Conservation (phyloP, 257 asterid genomes). For the Solanum chilense region DNA sequence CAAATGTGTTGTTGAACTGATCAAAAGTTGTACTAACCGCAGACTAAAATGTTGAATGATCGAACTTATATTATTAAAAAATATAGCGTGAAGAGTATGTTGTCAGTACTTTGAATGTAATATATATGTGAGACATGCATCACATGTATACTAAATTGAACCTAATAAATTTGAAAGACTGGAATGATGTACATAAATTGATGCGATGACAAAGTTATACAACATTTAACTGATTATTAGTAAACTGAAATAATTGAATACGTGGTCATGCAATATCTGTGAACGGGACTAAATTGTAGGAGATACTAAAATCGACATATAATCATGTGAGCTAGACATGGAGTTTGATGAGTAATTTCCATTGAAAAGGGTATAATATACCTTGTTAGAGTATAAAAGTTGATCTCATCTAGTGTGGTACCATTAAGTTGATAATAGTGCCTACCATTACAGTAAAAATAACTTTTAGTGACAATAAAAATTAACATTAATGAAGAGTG, state of each 20-base stretch:
- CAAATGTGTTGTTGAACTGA: no score
- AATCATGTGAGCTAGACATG: neutral
- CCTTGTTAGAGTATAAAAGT: neutral
- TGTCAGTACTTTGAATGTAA: neutral
- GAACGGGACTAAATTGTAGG: neutral
- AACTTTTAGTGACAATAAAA: no score
- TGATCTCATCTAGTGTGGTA: neutral
- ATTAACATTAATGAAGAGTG: no score
- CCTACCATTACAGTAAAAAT: no score
- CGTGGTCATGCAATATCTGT: neutral
- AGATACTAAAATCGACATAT: neutral
- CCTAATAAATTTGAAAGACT: neutral
- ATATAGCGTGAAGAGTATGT: no score
- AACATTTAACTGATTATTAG: neutral
- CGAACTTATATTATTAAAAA: no score
- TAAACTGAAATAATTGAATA: neutral
- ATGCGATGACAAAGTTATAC: neutral
- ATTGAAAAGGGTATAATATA: neutral
- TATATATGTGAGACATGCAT: neutral
- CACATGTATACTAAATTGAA: neutral
- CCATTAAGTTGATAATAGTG: neutral
- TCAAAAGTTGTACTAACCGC: no score
- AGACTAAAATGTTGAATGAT: no score
- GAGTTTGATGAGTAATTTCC: no score
- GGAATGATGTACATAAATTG: neutral